A percentile compares a stretch with the other conserved stretches of the same genome.
phyloP scores from a whole-genome alignment of 148 eudicot species.

The Fagopyrum esculentum region DNA sequence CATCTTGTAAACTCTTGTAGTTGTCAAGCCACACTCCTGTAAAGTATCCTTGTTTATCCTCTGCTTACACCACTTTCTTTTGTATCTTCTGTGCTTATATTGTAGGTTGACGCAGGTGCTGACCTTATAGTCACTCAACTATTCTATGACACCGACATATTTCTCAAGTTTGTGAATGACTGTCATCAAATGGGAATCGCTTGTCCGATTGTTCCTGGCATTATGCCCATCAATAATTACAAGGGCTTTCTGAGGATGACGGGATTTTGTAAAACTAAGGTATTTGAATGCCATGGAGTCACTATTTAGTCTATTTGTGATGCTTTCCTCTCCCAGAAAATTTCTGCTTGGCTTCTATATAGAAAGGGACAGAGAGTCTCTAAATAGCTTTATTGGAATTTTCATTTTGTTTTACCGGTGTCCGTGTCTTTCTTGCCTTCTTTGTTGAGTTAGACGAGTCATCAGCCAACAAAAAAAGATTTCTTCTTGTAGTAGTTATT shows the following conservation, averaged over 20 bases:
- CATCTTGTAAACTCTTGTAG: not conserved
- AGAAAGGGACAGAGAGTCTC: not conserved
- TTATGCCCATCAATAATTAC: slow-evolving; percentile 97
- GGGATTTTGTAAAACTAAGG: slow-evolving; percentile 98
- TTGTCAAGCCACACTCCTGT: not conserved
- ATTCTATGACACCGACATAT: slow-evolving; percentile 84
- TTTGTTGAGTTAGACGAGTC: not conserved
- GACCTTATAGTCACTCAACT: slow-evolving; percentile 93
- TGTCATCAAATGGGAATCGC: slow-evolving; percentile 89
- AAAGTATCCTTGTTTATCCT: not conserved
- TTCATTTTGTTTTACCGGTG: not conserved
- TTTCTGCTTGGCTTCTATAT: not conserved
- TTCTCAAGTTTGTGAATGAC: slow-evolving; percentile 83
- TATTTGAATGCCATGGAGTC: slow-evolving; percentile 16
- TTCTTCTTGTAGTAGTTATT: not conserved
- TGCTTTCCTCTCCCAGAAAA: not conserved
- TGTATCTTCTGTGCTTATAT: slow-evolving; percentile 14
- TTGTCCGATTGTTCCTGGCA: slow-evolving; percentile 96
- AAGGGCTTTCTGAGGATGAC: slow-evolving; percentile 91
- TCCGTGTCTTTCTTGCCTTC: not conserved
- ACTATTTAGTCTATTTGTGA: not conserved
- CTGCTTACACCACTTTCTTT: slow-evolving; percentile 4
- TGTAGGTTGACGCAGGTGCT: slow-evolving; percentile 96
- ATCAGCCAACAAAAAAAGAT: not conserved
- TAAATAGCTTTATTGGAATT: not conserved